A percentile compares a stretch with the other conserved stretches of the same genome.
Conservation (phyloP, 2,329 filamentous ascomycete genomes). For the Tolypocladium tundrense region DNA sequence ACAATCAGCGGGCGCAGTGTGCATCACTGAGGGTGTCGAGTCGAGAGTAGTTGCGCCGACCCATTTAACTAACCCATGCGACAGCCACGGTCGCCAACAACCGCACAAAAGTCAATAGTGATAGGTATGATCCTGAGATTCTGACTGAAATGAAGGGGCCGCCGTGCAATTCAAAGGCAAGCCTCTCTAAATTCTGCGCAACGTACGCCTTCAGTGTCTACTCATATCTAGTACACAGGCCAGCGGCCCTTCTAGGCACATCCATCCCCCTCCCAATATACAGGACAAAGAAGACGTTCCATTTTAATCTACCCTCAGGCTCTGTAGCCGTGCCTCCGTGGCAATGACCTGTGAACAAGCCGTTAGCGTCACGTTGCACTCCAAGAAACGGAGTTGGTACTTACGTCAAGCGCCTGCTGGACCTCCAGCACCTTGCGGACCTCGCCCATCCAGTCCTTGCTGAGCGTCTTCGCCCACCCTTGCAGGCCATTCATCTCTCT, state of each 20-base stretch:
- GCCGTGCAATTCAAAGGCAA: background rate
- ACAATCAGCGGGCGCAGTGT: background rate
- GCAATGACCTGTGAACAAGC: conserved; percentile 60
- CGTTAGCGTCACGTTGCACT: background rate
- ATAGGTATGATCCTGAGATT: background rate
- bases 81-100: background rate
- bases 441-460: conserved; percentile 87
- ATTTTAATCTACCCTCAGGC: conserved; percentile 66
- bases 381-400: conserved; percentile 20
- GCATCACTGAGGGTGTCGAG: too few relatives aligned
- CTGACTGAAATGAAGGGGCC: background rate
- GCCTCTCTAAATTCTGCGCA: background rate
- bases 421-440: conserved; percentile 89
- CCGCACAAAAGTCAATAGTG: too few relatives aligned
- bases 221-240: conserved; percentile 27
- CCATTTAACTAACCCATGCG: background rate
- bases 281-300: conserved; percentile 21
- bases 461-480: conserved; percentile 93
- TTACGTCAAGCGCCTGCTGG: conserved; percentile 88
- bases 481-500: conserved; percentile 88
- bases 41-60: background rate
- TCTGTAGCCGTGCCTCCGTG: conserved; percentile 81
- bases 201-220: conserved; percentile 14
- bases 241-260: conserved; percentile 15
- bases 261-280: conserved; percentile 20